These are phyloP conservation scores for Craterostigma plantagineum DNA, from an alignment of 257 asterid genomes.

Conservation along the genomic window DNA sequence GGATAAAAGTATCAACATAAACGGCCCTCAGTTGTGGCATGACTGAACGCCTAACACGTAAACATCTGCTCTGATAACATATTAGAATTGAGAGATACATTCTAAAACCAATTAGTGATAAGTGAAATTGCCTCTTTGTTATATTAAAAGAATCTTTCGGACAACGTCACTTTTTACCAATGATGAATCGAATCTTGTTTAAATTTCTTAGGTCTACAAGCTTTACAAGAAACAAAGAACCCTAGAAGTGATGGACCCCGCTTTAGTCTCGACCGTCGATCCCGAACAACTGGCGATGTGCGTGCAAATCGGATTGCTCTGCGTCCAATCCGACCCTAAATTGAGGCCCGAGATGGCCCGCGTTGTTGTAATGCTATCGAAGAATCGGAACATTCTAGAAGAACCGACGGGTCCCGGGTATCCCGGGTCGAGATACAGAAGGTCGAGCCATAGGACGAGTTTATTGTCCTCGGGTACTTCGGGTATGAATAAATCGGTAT, in stretches of 20 bases:
- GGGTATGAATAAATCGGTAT: too few species aligned
- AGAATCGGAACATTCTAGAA: conserved; percentile 48
- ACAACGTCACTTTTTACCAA: too few species aligned
- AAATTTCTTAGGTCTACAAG: conserved; percentile 68
- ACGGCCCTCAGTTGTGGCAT: too few species aligned
- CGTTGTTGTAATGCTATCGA: conserved; percentile 47
- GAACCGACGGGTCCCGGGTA: conserved; percentile 74
- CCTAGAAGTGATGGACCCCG: conserved; percentile 52
- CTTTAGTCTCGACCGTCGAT: conserved; percentile 32
- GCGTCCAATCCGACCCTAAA: conserved; percentile 63
- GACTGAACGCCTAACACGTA: too few species aligned
- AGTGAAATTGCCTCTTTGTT: too few species aligned
- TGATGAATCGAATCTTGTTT: too few species aligned
- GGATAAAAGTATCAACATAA: too few species aligned
- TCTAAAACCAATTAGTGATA: too few species aligned
- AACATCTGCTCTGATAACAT: too few species aligned
- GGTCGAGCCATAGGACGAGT: conserved; percentile 16
- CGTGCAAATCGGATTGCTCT: conserved; percentile 54
- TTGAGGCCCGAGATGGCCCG: conserved; percentile 72
- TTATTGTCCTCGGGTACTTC: too few species aligned
- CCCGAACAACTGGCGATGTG: conserved; percentile 30
- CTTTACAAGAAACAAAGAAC: conserved; percentile 60
- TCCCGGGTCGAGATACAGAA: conserved; percentile 40
- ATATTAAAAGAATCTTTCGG: too few species aligned
- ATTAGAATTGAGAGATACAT: too few species aligned